Evolutionary conservation across 805 yeast species (phyloP).

Genomic region (Limtongia smithiae): DNA sequence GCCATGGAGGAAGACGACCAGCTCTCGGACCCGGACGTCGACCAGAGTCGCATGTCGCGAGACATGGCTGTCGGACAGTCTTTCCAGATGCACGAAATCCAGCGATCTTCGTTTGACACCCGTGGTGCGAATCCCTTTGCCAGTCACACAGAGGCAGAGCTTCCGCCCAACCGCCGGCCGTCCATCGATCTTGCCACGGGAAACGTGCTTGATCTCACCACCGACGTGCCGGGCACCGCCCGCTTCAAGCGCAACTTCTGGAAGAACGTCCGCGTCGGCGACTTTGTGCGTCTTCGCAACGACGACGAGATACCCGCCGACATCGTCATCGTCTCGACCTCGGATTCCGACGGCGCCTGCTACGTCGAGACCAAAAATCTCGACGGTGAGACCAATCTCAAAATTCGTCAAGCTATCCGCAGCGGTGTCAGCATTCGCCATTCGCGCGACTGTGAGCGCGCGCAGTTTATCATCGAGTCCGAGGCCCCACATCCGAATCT

Average conservation of each 20-base stretch:
- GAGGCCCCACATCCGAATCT: conserved; percentile 69
- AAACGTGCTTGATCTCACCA: conserved; percentile 36
- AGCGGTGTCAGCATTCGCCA: conserved; percentile 54
- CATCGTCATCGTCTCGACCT: conserved; percentile 60
- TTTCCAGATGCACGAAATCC: conserved; percentile 25
- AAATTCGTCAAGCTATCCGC: conserved; percentile 51
- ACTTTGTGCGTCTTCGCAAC: conserved; percentile 59
- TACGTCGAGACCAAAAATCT: conserved; percentile 67
- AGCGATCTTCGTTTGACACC: conserved; percentile 10
- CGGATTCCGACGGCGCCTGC: conserved; percentile 66
- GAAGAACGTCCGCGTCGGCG: conserved; percentile 76
- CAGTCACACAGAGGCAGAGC: not conserved
- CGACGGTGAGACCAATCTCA: conserved; percentile 76
- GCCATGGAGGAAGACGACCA: conserved; percentile 17
- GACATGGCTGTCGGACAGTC: conserved; percentile 16
- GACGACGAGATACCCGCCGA: conserved; percentile 81
- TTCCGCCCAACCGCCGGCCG: conserved; percentile 15
- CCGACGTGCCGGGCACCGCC: conserved; percentile 38
- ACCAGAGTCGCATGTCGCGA: conserved; percentile 1
- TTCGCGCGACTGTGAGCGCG: conserved; percentile 56
- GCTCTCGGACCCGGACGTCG: conserved; percentile 15
- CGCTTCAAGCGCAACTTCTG: conserved; percentile 53
- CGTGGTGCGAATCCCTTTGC: conserved; percentile 12
- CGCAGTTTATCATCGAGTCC: conserved; percentile 60
- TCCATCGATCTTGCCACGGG: conserved; percentile 25